Conservation (phyloP, 2,329 filamentous ascomycete genomes). For the Colletotrichum sp. region DNA sequence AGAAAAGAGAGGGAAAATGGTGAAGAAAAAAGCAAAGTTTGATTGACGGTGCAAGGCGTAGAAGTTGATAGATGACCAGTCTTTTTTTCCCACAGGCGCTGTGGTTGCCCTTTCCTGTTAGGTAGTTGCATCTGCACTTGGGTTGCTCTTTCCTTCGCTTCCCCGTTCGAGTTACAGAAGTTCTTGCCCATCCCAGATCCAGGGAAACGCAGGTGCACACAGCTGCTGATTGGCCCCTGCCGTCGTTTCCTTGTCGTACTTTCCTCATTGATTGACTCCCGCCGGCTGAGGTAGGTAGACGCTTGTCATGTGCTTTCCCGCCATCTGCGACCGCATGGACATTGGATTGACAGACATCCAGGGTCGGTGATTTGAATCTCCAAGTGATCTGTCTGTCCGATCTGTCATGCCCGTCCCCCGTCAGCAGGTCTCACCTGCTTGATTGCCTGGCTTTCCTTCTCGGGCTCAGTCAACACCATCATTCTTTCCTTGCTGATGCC, state of each 20-base stretch:
- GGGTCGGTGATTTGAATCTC: background rate
- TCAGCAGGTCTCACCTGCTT: background rate
- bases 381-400: background rate
- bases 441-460: background rate
- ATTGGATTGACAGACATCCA: background rate
- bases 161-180: background rate
- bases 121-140: background rate
- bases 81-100: background rate
- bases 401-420: background rate
- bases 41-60: background rate
- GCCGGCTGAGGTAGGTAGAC: background rate
- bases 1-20: background rate
- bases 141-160: background rate
- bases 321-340: background rate
- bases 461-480: background rate
- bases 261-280: background rate
- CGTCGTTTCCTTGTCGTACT: background rate
- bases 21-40: constrained; percentile 1
- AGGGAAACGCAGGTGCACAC: background rate
- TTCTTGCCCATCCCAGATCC: background rate
- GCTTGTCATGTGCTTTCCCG: background rate
- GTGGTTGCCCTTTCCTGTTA: background rate
- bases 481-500: background rate
- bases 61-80: constrained; percentile 15
- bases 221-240: background rate